These are phyloP conservation scores for Nannochloropsis salina DNA, from an alignment of 108 stramenopile species.

Conservation along the genomic window DNA sequence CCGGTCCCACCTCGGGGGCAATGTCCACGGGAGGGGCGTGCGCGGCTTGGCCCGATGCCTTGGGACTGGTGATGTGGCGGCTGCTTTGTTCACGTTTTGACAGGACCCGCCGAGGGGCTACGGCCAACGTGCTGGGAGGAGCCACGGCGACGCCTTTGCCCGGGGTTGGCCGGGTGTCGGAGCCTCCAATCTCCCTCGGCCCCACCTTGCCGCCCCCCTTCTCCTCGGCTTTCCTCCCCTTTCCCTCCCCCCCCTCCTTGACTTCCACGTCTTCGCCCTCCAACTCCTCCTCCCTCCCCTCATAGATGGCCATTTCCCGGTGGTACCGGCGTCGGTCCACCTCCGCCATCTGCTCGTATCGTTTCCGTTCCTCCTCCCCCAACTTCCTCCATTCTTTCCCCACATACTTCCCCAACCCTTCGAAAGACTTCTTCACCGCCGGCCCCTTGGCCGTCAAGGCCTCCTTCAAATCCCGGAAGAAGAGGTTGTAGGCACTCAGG, in stretches of 20 bases:
- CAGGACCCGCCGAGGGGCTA: too few relatives aligned
- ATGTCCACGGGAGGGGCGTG: too few relatives aligned
- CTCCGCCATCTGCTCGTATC: neutral
- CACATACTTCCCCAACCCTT: conserved; percentile 7
- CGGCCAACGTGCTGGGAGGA: too few relatives aligned
- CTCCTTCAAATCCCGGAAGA: neutral
- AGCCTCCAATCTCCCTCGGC: neutral
- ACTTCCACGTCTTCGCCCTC: neutral
- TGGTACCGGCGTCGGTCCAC: neutral
- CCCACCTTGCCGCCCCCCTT: neutral
- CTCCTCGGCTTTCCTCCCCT: neutral
- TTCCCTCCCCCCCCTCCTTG: neutral
- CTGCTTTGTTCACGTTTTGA: too few relatives aligned
- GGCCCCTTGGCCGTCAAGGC: neutral
- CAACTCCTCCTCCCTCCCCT: neutral
- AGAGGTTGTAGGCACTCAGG: conserved; percentile 17
- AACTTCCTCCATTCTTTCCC: conserved; percentile 15
- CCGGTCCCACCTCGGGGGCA: too few relatives aligned
- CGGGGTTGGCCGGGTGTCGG: too few relatives aligned
- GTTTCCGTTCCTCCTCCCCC: neutral
- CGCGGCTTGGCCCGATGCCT: too few relatives aligned
- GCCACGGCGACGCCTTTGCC: too few relatives aligned
- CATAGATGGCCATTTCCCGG: neutral
- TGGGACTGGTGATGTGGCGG: too few relatives aligned
- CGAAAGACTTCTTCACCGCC: neutral